Evolutionary conservation across 306 rosid species (phyloP).

Genomic region (Vigna hirtella): DNA sequence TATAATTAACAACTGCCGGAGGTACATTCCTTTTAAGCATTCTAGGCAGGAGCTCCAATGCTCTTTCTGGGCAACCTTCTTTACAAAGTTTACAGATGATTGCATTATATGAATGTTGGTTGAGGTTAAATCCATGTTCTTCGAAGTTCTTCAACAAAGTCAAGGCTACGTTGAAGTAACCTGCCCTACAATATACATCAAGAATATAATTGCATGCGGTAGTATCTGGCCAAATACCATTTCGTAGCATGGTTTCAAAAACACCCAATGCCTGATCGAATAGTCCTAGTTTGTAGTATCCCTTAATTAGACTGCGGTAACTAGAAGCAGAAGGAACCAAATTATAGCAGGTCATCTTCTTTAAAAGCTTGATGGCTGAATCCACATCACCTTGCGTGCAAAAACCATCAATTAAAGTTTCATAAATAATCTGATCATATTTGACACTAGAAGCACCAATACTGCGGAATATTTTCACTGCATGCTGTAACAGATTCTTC

Average conservation of each 20-base stretch:
- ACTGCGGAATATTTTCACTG: slow-evolving; percentile 43
- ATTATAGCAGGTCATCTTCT: slow-evolving; percentile 59
- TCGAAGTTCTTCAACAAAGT: slow-evolving; percentile 54
- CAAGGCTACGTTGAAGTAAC: slow-evolving; percentile 57
- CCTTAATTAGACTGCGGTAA: slow-evolving; percentile 49
- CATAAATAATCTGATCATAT: slow-evolving; percentile 57
- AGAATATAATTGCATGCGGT: slow-evolving; percentile 63
- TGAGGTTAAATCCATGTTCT: slow-evolving; percentile 55
- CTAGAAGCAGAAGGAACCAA: slow-evolving; percentile 51
- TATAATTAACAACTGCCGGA: slow-evolving; percentile 61
- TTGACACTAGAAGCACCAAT: slow-evolving; percentile 49
- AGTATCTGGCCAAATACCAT: slow-evolving; percentile 53
- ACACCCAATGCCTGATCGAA: slow-evolving; percentile 50
- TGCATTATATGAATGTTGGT: slow-evolving; percentile 61
- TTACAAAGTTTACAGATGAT: slow-evolving; percentile 58
- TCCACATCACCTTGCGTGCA: slow-evolving; percentile 56
- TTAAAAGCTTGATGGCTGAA: slow-evolving; percentile 50
- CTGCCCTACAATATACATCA: slow-evolving; percentile 56
- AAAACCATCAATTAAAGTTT: slow-evolving; percentile 60
- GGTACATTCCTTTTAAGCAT: slow-evolving; percentile 69
- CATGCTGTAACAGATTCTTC: slow-evolving; percentile 44
- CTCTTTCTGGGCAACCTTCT: slow-evolving; percentile 53
- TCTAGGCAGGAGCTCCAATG: slow-evolving; percentile 64
- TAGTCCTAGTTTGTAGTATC: slow-evolving; percentile 55
- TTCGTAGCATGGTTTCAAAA: slow-evolving; percentile 52